Evolutionary conservation across 306 rosid genomes (phyloP).

Genomic region (Quercus engelmannii): DNA sequence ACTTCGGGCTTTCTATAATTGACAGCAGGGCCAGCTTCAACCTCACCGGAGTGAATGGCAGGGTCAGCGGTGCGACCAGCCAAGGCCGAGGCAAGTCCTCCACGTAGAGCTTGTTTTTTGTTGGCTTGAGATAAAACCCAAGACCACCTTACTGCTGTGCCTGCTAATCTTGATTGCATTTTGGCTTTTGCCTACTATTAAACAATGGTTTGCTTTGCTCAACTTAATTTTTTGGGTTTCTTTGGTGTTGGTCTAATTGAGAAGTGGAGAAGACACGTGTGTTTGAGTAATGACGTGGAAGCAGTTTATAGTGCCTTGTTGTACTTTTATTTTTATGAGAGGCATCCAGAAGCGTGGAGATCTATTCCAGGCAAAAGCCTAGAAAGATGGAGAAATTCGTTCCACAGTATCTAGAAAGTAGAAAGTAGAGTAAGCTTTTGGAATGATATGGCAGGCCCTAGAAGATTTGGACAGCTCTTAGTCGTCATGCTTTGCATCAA

Average conservation of each 20-base stretch:
- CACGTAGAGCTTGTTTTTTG: constrained; percentile 8
- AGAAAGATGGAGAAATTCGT: neutral
- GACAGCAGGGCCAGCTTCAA: constrained; percentile 38
- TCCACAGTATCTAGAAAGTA: too few species aligned
- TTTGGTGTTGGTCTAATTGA: neutral
- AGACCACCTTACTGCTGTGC: constrained; percentile 16
- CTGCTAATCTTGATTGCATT: constrained; percentile 47
- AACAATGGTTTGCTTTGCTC: too few species aligned
- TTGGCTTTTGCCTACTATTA: neutral
- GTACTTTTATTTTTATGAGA: neutral
- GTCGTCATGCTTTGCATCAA: too few species aligned
- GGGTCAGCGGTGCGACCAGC: constrained; percentile 58
- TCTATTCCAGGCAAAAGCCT: neutral
- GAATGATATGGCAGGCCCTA: too few species aligned
- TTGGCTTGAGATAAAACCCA: neutral
- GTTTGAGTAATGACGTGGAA: constrained; percentile 25
- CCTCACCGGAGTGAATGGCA: constrained; percentile 49
- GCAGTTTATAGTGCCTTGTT: constrained; percentile 12
- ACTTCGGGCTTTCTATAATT: constrained; percentile 35
- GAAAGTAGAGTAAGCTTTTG: too few species aligned
- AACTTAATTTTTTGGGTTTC: neutral
- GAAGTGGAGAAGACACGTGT: constrained; percentile 28
- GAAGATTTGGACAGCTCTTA: too few species aligned
- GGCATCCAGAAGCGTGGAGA: neutral
- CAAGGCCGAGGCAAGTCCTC: constrained; percentile 27